phyloP scores from a whole-genome alignment of 768 basidiomycete genomes.

The Udeniomyces megalosporus region DNA sequence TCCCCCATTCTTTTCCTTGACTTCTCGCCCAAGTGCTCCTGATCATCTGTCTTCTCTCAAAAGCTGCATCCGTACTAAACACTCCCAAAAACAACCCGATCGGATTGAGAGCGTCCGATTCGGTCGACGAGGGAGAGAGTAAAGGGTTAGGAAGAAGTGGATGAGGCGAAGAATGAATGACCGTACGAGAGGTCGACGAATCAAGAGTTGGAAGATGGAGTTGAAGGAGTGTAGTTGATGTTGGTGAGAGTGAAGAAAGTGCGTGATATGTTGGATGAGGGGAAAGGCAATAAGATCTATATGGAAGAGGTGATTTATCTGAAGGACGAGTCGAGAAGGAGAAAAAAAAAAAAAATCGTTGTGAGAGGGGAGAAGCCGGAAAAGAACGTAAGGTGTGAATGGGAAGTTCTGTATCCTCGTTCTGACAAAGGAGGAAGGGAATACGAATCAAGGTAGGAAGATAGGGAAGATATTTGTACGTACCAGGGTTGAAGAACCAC shows the following conservation, averaged over 20 bases:
- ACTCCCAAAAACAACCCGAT: constrained; percentile 78
- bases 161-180: constrained; percentile 53
- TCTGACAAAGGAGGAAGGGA: too few relatives aligned
- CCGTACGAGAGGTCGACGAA: constrained; percentile 29
- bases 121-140: constrained; percentile 18
- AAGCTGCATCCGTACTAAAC: constrained; percentile 69
- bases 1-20: constrained; percentile 46
- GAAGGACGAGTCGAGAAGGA: neutral
- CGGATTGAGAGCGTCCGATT: constrained; percentile 55
- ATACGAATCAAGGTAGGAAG: too few relatives aligned
- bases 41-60: constrained; percentile 72
- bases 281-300: constrained; percentile 77
- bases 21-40: constrained; percentile 73
- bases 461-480: neutral
- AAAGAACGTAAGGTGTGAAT: neutral
- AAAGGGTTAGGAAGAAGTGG: constrained; percentile 18
- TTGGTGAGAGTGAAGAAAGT: constrained; percentile 29
- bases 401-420: too few relatives aligned
- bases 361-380: neutral
- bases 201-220: constrained; percentile 21
- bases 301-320: constrained; percentile 85
- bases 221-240: constrained; percentile 28
- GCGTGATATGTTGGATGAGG: constrained; percentile 33
- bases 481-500: constrained; percentile 66
- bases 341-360: neutral